Percentiles rank a stretch among this genome's conserved stretches.
Evolutionary conservation across 441 rosid species (phyloP).

Genomic region (Adansonia rubrostipa): DNA sequence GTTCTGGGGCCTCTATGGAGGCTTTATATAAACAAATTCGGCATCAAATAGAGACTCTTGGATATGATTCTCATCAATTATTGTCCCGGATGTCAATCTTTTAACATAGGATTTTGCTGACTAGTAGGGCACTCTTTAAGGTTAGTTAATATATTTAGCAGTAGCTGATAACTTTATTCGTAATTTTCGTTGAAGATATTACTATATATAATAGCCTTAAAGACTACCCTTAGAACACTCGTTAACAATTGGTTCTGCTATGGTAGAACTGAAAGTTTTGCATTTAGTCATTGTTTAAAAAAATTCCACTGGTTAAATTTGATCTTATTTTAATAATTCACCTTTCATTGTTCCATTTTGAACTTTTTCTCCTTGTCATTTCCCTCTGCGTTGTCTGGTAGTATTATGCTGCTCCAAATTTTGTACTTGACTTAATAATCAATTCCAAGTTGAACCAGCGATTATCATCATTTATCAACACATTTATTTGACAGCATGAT

Average conservation of each 20-base stretch:
- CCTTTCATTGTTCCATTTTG: not conserved
- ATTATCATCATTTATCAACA: not conserved
- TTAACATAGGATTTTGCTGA: not conserved
- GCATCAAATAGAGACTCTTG: not conserved
- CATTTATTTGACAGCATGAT: not conserved
- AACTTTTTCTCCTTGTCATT: not conserved
- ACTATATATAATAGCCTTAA: too few species aligned
- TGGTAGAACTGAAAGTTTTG: too few species aligned
- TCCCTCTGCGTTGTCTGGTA: slow-evolving; percentile 8
- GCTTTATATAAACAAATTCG: not conserved
- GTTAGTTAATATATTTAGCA: too few species aligned
- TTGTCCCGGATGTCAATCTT: not conserved
- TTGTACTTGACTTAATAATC: not conserved
- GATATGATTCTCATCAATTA: not conserved
- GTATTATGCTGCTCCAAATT: not conserved
- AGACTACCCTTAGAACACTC: too few species aligned
- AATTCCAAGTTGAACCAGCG: not conserved
- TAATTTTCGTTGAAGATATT: too few species aligned
- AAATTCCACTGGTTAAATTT: not conserved
- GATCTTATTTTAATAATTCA: not conserved
- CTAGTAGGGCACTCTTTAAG: too few species aligned
- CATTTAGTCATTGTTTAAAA: too few species aligned
- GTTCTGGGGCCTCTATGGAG: not conserved
- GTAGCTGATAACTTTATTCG: not conserved
- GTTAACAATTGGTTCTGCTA: too few species aligned